Evolutionary conservation across 108 stramenopile genomes (phyloP).

Genomic region (Fragilaria radians): DNA sequence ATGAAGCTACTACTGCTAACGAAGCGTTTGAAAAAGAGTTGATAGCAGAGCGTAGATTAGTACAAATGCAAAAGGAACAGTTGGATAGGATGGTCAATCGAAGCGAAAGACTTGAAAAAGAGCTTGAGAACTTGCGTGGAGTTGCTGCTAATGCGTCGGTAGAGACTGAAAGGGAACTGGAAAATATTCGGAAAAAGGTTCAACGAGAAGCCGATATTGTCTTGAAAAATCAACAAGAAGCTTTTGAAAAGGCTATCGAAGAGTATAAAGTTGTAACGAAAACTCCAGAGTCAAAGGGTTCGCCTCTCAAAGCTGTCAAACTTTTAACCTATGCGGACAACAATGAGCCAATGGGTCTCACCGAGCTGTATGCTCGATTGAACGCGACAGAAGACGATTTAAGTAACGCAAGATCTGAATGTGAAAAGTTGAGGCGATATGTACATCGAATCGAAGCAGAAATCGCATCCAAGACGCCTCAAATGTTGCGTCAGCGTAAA

Average conservation of each 20-base stretch:
- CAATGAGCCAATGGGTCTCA: constrained; percentile 51
- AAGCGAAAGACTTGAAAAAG: constrained; percentile 24
- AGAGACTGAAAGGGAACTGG: constrained; percentile 21
- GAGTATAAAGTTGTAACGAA: constrained; percentile 1
- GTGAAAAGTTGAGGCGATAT: constrained; percentile 49
- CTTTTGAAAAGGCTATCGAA: constrained; percentile 32
- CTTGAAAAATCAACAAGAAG: constrained; percentile 34
- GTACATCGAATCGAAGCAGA: constrained; percentile 64
- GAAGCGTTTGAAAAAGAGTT: constrained; percentile 43
- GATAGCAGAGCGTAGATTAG: constrained; percentile 45
- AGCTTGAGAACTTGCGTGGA: constrained; percentile 37
- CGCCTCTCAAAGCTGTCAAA: constrained; percentile 6
- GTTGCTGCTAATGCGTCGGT: constrained; percentile 45
- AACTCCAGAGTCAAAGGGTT: constrained; percentile 1
- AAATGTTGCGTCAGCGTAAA: constrained; percentile 61
- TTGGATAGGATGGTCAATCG: constrained; percentile 41
- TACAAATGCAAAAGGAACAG: constrained; percentile 56
- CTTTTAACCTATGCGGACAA: constrained; percentile 19
- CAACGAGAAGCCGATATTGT: constrained; percentile 33
- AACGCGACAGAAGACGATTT: constrained; percentile 67
- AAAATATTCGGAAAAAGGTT: constrained; percentile 21
- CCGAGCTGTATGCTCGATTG: constrained; percentile 60
- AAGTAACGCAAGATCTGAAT: constrained; percentile 34
- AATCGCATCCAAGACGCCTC: constrained; percentile 61
- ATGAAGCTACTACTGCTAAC: constrained; percentile 27